Base-by-base conservation (phyloP, 2,329 filamentous ascomycete species). In the Calonectria pauciramosa region DNA sequence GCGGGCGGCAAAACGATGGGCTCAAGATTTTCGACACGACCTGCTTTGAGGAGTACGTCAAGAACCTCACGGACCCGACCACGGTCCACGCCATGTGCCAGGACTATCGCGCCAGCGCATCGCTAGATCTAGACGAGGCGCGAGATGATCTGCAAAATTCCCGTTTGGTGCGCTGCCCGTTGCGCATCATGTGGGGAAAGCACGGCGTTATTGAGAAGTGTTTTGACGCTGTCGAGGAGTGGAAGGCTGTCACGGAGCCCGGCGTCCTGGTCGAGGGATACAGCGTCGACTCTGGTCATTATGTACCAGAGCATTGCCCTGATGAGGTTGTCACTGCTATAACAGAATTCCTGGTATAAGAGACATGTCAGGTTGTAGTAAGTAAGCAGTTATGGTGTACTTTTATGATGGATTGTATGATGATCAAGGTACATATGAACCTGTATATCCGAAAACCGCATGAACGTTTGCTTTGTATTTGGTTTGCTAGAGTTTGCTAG, bases 71-170 rank as follows among this genome's bases (percentile, higher is more conserved):
- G 7, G 85, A 90, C 56, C 79, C 82, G 2, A 83, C 81, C 0
- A 82, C 85, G 0, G 85, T 91, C 14, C 86, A 88, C 73, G 86
- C 86, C 0, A 89, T 88, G 83, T 91, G 89, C 74, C 86, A 91
- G 75, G 90, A 92, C 76, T 92, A 92, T 74, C 83, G 89, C 14
- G 90, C 90, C 0, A 86, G 85, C 7, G 88, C 88, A 18, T 88
- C 86, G 0, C 77, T 90, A 30, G 91, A 92, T 80, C 78, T 91
- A 7, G 87, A 90, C 2, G 86, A 88, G 78, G 85, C 89, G 51
- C 85, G 85, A 71, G 81, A 83, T 26, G 89, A 91, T 79, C 72
- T 87, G 64, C 78, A 83, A 9, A 80, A 82, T 1, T 88, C 87
- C 0, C 84, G 83, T 74, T 85, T 85, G 80, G 86, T 92, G 7